A percentile compares a stretch with the other conserved stretches of the same genome.
phyloP scores from a whole-genome alignment of 257 asterid genomes.

The Pogostemon cablin region DNA sequence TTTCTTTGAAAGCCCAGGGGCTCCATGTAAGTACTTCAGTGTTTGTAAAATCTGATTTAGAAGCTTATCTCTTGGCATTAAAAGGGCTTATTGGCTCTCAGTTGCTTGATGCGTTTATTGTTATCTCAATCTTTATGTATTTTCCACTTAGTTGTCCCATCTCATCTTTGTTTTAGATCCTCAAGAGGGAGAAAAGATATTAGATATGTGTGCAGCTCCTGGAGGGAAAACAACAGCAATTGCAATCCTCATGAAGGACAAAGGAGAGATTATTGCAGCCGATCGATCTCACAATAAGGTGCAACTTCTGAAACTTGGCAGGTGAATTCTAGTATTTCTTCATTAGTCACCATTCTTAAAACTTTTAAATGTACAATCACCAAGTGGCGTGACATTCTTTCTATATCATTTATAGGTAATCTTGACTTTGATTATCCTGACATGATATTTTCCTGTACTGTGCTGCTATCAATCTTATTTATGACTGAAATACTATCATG shows the following conservation, averaged over 20 bases:
- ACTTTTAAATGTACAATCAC: constrained; percentile 17
- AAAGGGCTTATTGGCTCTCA: constrained; percentile 18
- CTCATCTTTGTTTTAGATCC: constrained; percentile 61
- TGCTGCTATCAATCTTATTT: neutral
- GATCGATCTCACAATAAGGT: constrained; percentile 99
- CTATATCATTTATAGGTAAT: neutral
- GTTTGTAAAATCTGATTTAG: constrained; percentile 16
- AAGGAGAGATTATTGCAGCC: constrained; percentile 83
- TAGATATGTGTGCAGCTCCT: constrained; percentile 99
- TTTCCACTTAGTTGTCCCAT: constrained; percentile 28
- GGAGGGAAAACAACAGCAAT: constrained; percentile 98
- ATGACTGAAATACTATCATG: too few relatives aligned
- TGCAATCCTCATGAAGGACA: constrained; percentile 95
- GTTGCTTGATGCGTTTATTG: constrained; percentile 6
- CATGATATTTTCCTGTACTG: neutral
- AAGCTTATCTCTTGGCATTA: constrained; percentile 20
- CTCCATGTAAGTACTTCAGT: constrained; percentile 2
- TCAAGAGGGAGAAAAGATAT: constrained; percentile 83
- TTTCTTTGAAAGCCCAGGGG: neutral
- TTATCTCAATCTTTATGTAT: neutral
- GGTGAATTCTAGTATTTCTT: constrained; percentile 39
- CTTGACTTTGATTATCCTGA: too few relatives aligned
- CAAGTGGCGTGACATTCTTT: constrained; percentile 18
- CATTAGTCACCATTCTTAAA: neutral
- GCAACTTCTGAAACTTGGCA: constrained; percentile 65